Conservation (phyloP, 805 yeast genomes). For the Schizosaccharomyces osmophilus region DNA sequence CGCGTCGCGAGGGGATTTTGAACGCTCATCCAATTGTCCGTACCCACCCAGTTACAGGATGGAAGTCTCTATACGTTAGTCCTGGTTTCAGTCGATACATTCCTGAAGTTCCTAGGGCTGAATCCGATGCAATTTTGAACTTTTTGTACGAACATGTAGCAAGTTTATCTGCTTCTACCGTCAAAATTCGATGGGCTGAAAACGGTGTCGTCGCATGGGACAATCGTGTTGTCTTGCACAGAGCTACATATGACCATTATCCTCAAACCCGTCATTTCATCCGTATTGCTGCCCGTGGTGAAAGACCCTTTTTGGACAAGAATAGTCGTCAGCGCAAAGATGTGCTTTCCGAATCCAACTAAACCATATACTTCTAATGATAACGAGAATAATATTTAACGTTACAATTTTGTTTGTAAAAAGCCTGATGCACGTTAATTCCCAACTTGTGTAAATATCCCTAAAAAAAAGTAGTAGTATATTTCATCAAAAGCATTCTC, state of each 20-base stretch:
- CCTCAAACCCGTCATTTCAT: background rate
- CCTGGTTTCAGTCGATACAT: slow-evolving; percentile 31
- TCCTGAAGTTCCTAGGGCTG: slow-evolving; percentile 49
- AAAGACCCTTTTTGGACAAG: slow-evolving; percentile 10
- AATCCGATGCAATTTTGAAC: slow-evolving; percentile 34
- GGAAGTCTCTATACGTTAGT: slow-evolving; percentile 28
- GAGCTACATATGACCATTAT: slow-evolving; percentile 36
- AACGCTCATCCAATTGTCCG: slow-evolving; percentile 37
- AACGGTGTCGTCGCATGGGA: slow-evolving; percentile 55
- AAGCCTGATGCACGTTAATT: no score
- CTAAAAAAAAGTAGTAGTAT: no score
- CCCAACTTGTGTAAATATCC: no score
- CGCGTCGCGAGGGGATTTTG: slow-evolving; percentile 23
- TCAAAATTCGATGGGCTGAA: slow-evolving; percentile 50
- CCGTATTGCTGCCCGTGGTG: no score
- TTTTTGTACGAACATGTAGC: slow-evolving; percentile 30
- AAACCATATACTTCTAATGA: no score
- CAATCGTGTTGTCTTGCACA: slow-evolving; percentile 43
- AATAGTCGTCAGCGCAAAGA: slow-evolving; percentile 9
- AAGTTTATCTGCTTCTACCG: slow-evolving; percentile 35
- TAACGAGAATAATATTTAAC: no score
- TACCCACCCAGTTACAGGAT: slow-evolving; percentile 42
- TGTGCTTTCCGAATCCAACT: background rate
- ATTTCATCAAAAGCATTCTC: no score
- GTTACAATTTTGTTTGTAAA: no score